Evolutionary conservation across 2,329 filamentous ascomycete genomes (phyloP), one percentile per base, ranked within the genome.

Genomic region (Lachnellula arida): DNA sequence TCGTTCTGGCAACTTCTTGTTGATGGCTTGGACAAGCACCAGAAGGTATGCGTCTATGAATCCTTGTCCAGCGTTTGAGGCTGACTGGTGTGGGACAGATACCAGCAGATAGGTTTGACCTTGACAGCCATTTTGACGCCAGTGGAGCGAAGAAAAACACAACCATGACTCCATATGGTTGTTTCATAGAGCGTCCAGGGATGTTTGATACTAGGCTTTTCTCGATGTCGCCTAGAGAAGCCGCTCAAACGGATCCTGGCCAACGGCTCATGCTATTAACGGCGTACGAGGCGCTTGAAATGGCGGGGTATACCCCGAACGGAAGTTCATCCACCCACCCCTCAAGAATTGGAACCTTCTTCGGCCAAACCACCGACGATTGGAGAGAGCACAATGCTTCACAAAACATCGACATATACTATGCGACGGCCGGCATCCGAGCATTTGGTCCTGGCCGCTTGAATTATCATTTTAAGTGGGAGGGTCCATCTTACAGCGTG

Each of bases 181-280:
- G 86, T 73, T 91, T 75, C 75, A 78, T 52, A 25, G 82, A 89
- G 59, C 80, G 89, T 60, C 87, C 87, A 0, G 86, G 86, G 54
- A 76, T 86, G 50, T 91, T 91, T 66, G 88, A 92, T 63, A 84
- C 86, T 19, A 78, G 85, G 0, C 91, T 92, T 74, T 92, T 92
- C 80, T 89, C 89, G 72, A 90, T 92, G 84, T 91, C 87, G 35
- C 87, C 88, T 8, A 82, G 86, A 62, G 88, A 91, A 72, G 88
- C 89, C 35, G 81, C 83, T 49, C 87, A 91, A 68, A 89, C 87
- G 1, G 88, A 92, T 67, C 88, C 88, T 0, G 89, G 88, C 79
- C 88, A 90, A 69, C 81, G 88, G 61, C 77, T 91, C 63, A 85
- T 86, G 3, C 73, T 92, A 35, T 82, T 85, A 11, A 90, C 87